phyloP scores from a whole-genome alignment of 805 yeast species.

The Wickerhamiella cacticola region DNA sequence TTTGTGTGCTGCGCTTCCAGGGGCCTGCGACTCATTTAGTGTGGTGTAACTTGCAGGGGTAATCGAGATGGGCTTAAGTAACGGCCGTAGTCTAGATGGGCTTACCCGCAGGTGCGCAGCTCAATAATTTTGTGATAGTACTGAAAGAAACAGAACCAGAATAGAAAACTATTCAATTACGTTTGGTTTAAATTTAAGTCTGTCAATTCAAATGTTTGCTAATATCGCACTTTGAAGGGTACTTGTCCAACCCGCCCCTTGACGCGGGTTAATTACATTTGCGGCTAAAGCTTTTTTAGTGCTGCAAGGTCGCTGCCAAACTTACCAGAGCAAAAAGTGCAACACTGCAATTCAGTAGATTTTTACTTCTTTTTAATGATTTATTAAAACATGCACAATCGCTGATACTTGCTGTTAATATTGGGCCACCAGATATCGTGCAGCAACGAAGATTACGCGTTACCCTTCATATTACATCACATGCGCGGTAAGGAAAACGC shows the following conservation, averaged over 20 bases:
- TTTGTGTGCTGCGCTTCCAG: slow-evolving; percentile 14
- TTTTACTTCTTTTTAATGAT: too few species aligned
- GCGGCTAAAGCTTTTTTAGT: background rate
- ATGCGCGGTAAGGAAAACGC: slow-evolving; percentile 8
- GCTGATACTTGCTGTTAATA: too few species aligned
- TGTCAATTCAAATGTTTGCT: too few species aligned
- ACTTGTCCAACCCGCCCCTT: background rate
- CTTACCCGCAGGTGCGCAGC: background rate
- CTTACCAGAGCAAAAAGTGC: too few species aligned
- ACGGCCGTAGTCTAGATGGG: background rate
- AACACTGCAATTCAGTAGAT: too few species aligned
- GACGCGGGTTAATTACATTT: background rate
- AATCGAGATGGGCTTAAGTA: slow-evolving; percentile 1
- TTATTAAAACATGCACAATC: too few species aligned
- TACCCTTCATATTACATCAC: background rate
- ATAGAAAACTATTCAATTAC: too few species aligned
- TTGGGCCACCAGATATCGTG: too few species aligned
- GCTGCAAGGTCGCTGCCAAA: background rate
- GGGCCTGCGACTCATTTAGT: slow-evolving; percentile 10
- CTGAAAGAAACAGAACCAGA: too few species aligned
- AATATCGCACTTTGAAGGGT: background rate
- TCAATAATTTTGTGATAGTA: background rate
- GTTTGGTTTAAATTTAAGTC: too few species aligned
- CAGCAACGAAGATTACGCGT: too few species aligned
- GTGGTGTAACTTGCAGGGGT: slow-evolving; percentile 6